Evolutionary conservation across 2,329 filamentous ascomycete species (phyloP), one percentile per base, ranked within the genome.

Genomic region (Knufia petricola): DNA sequence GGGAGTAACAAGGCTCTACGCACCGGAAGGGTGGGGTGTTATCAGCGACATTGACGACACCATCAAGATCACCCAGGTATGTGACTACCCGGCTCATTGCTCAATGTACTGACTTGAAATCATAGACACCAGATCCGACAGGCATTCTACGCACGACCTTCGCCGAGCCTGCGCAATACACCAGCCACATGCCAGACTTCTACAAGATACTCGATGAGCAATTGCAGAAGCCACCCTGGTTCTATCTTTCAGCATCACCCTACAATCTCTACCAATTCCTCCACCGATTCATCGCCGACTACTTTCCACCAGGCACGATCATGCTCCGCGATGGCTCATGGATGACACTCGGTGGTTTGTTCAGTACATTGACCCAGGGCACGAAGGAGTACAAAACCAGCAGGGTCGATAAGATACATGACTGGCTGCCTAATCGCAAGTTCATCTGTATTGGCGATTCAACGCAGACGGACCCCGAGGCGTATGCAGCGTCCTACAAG

Each of bases 241-340:
- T 94, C 71, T 96, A 96, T 66, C 77, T 96, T 40, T 94, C 87
- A 0, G 89, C 90, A 0, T 94, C 88, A 0, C 90, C 90, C 0
- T 95, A 95, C 71, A 95, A 94, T 59, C 77, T 96, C 8, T 95
- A 95, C 61, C 84, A 86, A 0, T 92, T 95, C 66, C 75, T 96
- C 20, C 81, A 77, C 49, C 65, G 74, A 1, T 96, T 96, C 67
- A 74, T 87, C 30, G 69, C 81, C 47, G 63, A 73, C 1, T 69
- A 84, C 65, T 96, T 82, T 61, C 85, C 84, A 0, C 76, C 75
- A 2, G 90, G 90, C 9, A 87, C 87, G 20, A 75, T 95, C 53
- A 79, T 95, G 30, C 76, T 96, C 4, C 82, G 90, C 32, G 87
- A 95, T 59, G 81, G 84, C 7, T 86, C 81, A 48, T 94, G 86